phyloP scores from a whole-genome alignment of 2,329 filamentous ascomycete species.

The Neofusicoccum umdonicola region DNA sequence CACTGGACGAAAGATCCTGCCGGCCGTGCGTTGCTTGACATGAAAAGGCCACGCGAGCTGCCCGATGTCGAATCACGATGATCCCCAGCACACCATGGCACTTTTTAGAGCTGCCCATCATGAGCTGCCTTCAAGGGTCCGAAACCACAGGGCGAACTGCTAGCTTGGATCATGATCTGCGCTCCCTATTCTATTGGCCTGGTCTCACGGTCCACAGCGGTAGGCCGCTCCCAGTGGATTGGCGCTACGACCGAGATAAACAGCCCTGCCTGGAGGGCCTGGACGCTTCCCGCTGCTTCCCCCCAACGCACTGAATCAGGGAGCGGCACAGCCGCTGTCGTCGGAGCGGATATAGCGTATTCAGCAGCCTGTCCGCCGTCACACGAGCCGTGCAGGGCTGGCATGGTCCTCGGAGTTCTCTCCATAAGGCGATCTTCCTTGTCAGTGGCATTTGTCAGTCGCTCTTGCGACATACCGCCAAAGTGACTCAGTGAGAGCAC shows the following conservation, averaged over 20 bases:
- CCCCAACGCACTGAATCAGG: not conserved
- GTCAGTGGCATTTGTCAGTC: not conserved
- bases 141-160: not conserved
- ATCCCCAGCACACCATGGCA: conserved; percentile 1
- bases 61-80: conserved; percentile 3
- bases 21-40: not conserved
- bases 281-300: not conserved
- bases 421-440: not conserved
- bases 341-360: not conserved
- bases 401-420: not conserved
- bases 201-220: not conserved
- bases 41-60: not conserved
- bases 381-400: not conserved
- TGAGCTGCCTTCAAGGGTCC: conserved; percentile 1
- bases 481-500: not conserved
- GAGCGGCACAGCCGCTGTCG: not conserved
- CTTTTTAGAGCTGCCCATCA: not conserved
- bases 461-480: conserved; percentile 3
- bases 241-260: conserved; percentile 8
- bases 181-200: not conserved
- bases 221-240: not conserved
- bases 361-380: not conserved
- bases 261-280: not conserved
- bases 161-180: not conserved
- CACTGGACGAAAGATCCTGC: not conserved